Evolutionary conservation across 2,329 filamentous ascomycete species (phyloP), one percentile per base, ranked within the genome.

Genomic region (Neofusicoccum parvum): DNA sequence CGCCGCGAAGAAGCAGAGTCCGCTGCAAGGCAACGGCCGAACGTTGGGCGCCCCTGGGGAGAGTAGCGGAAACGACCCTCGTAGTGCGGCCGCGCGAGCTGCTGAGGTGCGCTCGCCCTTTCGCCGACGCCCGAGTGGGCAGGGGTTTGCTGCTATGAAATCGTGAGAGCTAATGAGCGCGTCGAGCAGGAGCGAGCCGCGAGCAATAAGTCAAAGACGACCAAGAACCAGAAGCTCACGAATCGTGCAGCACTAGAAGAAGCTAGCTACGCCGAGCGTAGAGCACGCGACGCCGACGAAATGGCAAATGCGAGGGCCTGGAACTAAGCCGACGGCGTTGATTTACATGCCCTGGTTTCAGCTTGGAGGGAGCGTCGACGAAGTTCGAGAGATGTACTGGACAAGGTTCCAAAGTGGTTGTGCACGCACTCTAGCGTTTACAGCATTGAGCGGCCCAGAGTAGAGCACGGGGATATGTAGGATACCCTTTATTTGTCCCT

Each of bases 51-150:
- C 85, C 37, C 51, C 67, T 51, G 73, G 75, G n/a, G 73, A 74
- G 23, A 23, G 70, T 69, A 65, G 46, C 34, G 65, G 53, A 12
- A 14, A 62, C 15, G 49, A 34, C 14, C 89, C 92, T 39, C 85
- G 89, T 66, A 84, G 82, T 64, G 91, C 88, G 67, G 94, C 94
- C 3, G 92, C 92, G 0, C 86, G 87, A 69, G 94, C 93, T 62
- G 94, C 94, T 67, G 91, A 96, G 88, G 93, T 96, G 77, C 75
- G 87, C 81, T 69, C 27, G 39, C 9, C 17, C 14, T 32, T 32
- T 32, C 27, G 27, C 27, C 27, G 27, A 32, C 27, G 27, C 27
- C 27, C 1, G 27, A 32, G 27, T 32, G 27, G 27, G 27, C 27
- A 32, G 27, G 27, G 27, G 27, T 7, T 32, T 32, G 27, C 27